Evolutionary conservation across 352 stramenopile species (phyloP), one percentile per base, ranked within the genome.

Genomic region (Phytophthora multivora): DNA sequence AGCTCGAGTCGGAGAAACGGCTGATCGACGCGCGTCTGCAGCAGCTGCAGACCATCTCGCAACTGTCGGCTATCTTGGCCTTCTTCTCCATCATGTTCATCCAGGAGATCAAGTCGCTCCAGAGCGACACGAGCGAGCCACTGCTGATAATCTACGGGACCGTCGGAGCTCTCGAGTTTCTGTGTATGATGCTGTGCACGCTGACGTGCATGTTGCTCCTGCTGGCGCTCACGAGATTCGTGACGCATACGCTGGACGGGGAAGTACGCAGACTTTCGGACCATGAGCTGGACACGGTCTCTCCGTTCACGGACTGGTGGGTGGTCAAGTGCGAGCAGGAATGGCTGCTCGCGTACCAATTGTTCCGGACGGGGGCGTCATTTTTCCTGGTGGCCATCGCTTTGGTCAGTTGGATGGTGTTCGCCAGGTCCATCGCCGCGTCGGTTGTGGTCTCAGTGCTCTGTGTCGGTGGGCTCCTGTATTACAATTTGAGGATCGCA

Each of bases 1-100:
- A 93, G 62, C 80, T 93, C 59, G 82, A 89, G 62, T 83, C 82
- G 54, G 83, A 92, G 65, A 90, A 92, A 69, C 80, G 79, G 11
- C 72, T 88, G 49, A 86, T 95, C 51, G 82, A 91, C 51, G 80
- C 81, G 21, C 81, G 82, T 2, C 70, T 77, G 49, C 77, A 84
- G 56, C 81, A 94, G 56, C 71, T 94, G 18, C 74, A 74, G 42
- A 77, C 74, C 1, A 58, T 94, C 11, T 81, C 77, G 8, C 76
- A 91, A 61, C 52, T 92, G 8, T 86, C 83, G 2, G 75, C 81
- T n/a, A 65, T 94, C 26, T 49, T 94, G 19, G 72, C 73, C 8
- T 83, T 75, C 43, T 94, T 94, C 51, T 80, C 79, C 18, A 87
- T 91, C 63, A 74, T 90, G 53, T 88, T 83, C 3, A 77, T 93